Evolutionary conservation across 345 rosid species (phyloP), one percentile per base, ranked within the genome.

Genomic region (Cardamine occulta): DNA sequence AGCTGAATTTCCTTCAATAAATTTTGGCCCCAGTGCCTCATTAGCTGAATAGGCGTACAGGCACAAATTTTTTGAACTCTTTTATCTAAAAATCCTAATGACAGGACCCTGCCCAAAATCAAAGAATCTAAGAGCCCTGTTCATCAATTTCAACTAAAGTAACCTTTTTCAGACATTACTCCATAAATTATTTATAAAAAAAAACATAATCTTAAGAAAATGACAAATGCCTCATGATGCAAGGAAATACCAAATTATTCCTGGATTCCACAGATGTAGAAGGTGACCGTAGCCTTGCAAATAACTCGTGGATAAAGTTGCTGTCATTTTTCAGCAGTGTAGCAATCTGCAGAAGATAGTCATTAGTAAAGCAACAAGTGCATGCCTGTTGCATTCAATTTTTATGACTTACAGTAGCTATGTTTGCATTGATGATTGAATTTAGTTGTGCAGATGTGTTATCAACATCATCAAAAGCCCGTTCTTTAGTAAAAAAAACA

Each of bases 321-420:
- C 31, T 86, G 74, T 91, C 96, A 83, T 90, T 89, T 79, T 88
- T 91, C 68, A 94, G 85, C 73, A 76, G 76, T 66, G 97, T 88
- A 72, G 88, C 88, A 76, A 94, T 88, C 98, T 94, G 73, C 55
- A 83, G 63, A 72, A 76, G 11, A 69, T 55, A 63, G 56, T 80
- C 49, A 70, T 77, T 23, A 4, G 59, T 28, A 59, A 44, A 66
- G 56, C 23, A 62, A 18, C 73, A 57, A 32, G 24, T 49, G 62
- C 66, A 57, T 48, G 63, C 18, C 32, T 72, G n/a, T 60, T 71
- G 75, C 47, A 42, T 31, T 44, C 10, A 56, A 14, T 68, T 10
- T 72, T 9, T 66, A 63, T 69, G 74, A 74, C 91, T 91, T 86
- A 94, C 98, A 80, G 81, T 57, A 60, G 93, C 90, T 72, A 87